Percentiles rank a stretch among this genome's conserved stretches.
Evolutionary conservation across 108 stramenopile genomes (phyloP).

Genomic region (Conticribra guillardii): DNA sequence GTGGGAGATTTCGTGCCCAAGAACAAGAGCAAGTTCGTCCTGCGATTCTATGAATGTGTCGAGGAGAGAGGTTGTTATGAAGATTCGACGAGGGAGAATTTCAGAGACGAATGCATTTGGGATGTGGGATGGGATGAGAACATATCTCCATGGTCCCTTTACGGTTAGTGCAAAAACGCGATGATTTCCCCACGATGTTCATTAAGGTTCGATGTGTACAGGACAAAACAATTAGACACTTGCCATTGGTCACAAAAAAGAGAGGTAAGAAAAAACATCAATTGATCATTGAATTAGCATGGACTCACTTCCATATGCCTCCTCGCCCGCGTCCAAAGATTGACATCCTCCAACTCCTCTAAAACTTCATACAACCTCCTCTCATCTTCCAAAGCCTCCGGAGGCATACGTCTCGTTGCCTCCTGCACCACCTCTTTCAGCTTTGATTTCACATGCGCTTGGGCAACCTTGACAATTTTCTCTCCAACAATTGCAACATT

Average conservation of each 20-base stretch:
- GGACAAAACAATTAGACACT: too few species aligned
- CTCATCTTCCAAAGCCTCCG: slow-evolving; percentile 42
- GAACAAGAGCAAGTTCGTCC: slow-evolving; percentile 83
- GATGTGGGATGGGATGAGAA: slow-evolving; percentile 57
- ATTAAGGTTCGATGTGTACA: too few species aligned
- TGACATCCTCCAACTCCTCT: slow-evolving; percentile 35
- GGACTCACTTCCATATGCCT: slow-evolving; percentile 41
- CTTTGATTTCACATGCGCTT: slow-evolving; percentile 67
- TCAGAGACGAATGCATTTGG: slow-evolving; percentile 91
- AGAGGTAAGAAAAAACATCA: not conserved
- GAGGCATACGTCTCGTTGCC: slow-evolving; percentile 35
- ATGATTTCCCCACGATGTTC: too few species aligned
- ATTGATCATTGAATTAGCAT: not conserved
- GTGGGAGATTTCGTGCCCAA: slow-evolving; percentile 85
- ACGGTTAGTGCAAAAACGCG: not conserved
- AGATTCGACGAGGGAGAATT: slow-evolving; percentile 83
- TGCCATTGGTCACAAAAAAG: not conserved
- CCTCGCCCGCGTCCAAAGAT: slow-evolving; percentile 38
- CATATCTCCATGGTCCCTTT: slow-evolving; percentile 50
- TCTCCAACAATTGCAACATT: slow-evolving; percentile 58
- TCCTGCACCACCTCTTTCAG: slow-evolving; percentile 51
- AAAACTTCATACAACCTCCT: slow-evolving; percentile 30
- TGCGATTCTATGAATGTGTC: slow-evolving; percentile 68
- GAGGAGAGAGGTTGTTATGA: slow-evolving; percentile 80
- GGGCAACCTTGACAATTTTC: slow-evolving; percentile 78